A percentile compares a stretch with the other conserved stretches of the same genome.
These are phyloP conservation scores for Baorangia bicolor DNA, from an alignment of 768 basidiomycete species.

Conservation along the genomic window DNA sequence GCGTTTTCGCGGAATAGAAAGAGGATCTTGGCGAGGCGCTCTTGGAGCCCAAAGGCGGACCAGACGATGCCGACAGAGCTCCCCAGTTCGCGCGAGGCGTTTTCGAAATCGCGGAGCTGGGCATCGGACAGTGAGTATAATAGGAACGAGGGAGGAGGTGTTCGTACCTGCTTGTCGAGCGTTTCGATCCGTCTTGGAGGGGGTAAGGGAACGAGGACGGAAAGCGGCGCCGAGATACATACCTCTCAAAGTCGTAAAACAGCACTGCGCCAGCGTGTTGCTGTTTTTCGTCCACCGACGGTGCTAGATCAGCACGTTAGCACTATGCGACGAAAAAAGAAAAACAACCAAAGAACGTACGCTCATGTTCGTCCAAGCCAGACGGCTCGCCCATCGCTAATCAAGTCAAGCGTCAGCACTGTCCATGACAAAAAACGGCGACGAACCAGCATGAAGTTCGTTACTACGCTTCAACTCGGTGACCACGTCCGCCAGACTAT, in stretches of 20 bases:
- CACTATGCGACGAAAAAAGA: not conserved
- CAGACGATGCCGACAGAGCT: conserved; percentile 55
- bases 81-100: conserved; percentile 52
- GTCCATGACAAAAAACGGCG: no score
- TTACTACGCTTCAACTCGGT: conserved; percentile 42
- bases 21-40: conserved; percentile 47
- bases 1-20: conserved; percentile 55
- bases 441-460: conserved; percentile 32
- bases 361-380: conserved; percentile 41
- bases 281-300: conserved; percentile 46
- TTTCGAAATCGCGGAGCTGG: conserved; percentile 54
- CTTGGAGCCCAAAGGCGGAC: conserved; percentile 48
- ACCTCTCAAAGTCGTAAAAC: conserved; percentile 48
- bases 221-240: conserved; percentile 3
- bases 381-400: conserved; percentile 32
- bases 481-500: conserved; percentile 44
- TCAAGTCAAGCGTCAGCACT: not conserved
- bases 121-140: not conserved
- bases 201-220: not conserved
- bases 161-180: conserved; percentile 46
- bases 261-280: conserved; percentile 45
- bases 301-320: conserved; percentile 23
- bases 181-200: conserved; percentile 41
- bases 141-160: not conserved
- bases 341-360: conserved; percentile 8